Evolutionary conservation across 768 basidiomycete genomes (phyloP), one percentile per base, ranked within the genome.

Genomic region (Auriscalpium orientale): DNA sequence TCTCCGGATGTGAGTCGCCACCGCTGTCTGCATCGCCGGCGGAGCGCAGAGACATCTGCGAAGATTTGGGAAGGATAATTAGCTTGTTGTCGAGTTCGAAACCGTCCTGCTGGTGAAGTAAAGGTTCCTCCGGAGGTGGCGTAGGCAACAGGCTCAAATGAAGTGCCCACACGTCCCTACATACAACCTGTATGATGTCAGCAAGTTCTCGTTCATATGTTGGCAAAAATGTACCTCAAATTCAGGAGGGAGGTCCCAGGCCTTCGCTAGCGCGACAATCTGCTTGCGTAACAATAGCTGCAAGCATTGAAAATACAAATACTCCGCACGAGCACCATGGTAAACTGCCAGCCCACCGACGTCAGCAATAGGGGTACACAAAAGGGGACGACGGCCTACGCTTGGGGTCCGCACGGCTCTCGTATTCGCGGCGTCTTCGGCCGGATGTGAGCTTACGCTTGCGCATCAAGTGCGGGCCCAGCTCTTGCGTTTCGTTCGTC

Each of bases 261-360:
- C 61, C 12, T 65, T 64, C 4, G 66, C 77, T 56, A 93, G 68
- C n/a, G 78, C 76, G 7, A 71, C 73, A 12, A 93, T 72, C 68
- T 97, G 93, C 62, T 84, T 80, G 35, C 93, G 78, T 11, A 95
- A 73, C 53, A 97, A 72, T 1, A 91, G 71, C 68, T 97, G 95
- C 37, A 91, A 74, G 63, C 88, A 89, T 60, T 94, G 87, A 58
- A 91, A 88, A 62, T 90, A 91, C 56, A 87, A 83, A 66, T 79
- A 92, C 40, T 84, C 79, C 13, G 84, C 90, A 56, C 87, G 79
- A 15, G 82, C 77, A 8, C 92, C 93, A 62, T 92, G 86, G 64
- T 92, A 95, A 46, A 91, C 94, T 97, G 64, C 13, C 22, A 56
- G 38, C 43, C 2, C 15, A 45, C 28, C 22, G 16, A 34, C 22